Evolutionary conservation across 108 stramenopile genomes (phyloP), one percentile per base, ranked within the genome.

Genomic region (Asterionellopsis glacialis): DNA sequence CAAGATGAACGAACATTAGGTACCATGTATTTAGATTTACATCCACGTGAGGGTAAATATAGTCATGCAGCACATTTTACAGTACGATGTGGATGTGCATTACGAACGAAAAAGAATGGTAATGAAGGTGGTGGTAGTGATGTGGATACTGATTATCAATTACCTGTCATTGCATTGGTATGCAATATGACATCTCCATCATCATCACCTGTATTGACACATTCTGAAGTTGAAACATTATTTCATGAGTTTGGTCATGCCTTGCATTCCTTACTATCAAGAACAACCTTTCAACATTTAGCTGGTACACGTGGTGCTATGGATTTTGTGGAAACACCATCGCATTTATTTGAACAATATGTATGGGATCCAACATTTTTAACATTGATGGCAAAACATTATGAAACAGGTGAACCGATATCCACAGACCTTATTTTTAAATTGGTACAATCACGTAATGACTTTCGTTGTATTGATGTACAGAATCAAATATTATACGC

Each of bases 161-260:
- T 81, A 33, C 96, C 96, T 9, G 82, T 91, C 45, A 90, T 96
- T 7, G 96, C 94, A 0, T 65, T 98, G 41, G 93, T 97, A 12
- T 95, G 89, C 80, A 96, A 94, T 57, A 81, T 98, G 57, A 73
- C 69, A 33, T 61, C 74, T 12, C 42, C 69, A 26, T 54, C 54
- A 16, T 47, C 51, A 11, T 51, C 57, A 0, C 65, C 58, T 15
- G 49, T 79, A 33, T 75, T 97, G 13, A 82, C 91, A 9, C 96
- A 96, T 64, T 69, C 81, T 0, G 96, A 99, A 65, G 92, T 95
- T 14, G 95, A 98, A 76, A 98, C 98, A 0, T 69, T 99, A 15
- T 93, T 88, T 59, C 98, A 99, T 57, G 97, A 99, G 69, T 95
- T 94, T 55, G 98, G 98, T 4, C 97, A 99, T 68, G 97, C 93